Evolutionary conservation across 768 basidiomycete genomes (phyloP).

Genomic region (Rossbeevera mucosa): DNA sequence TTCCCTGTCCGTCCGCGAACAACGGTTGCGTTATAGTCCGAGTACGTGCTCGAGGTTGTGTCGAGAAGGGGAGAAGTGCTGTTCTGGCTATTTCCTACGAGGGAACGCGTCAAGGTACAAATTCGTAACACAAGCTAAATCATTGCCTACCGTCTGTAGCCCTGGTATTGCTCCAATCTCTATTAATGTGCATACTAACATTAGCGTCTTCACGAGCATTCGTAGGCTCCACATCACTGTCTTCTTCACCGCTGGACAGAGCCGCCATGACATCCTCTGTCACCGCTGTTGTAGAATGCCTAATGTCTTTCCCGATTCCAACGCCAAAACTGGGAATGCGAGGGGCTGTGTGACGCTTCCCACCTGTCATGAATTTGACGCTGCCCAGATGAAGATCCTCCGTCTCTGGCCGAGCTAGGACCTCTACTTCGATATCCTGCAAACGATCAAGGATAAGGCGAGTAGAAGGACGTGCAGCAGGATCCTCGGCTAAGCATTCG

Average conservation of each 20-base stretch:
- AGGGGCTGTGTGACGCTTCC: conserved; percentile 57
- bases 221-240: conserved; percentile 60
- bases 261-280: conserved; percentile 34
- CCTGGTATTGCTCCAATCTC: conserved; percentile 39
- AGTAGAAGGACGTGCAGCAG: conserved; percentile 67
- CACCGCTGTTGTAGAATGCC: conserved; percentile 29
- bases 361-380: conserved; percentile 73
- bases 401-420: conserved; percentile 62
- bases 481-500: conserved; percentile 67
- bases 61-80: conserved; percentile 57
- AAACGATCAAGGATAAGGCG: conserved; percentile 76
- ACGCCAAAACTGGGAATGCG: conserved; percentile 85
- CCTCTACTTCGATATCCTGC: conserved; percentile 76
- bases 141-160: conserved; percentile 32
- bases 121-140: conserved; percentile 4
- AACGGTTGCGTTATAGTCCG: conserved; percentile 69
- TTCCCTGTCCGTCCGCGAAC: conserved; percentile 47
- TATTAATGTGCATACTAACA: conserved; percentile 43
- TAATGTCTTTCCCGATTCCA: conserved; percentile 60
- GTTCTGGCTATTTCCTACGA: conserved; percentile 33
- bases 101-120: conserved; percentile 13
- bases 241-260: conserved; percentile 47
- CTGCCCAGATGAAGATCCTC: conserved; percentile 80
- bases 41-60: conserved; percentile 39
- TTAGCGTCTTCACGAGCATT: conserved; percentile 55